These are phyloP conservation scores for Xylaria sp. DNA, from an alignment of 2,329 filamentous ascomycete species.

Conservation along the genomic window DNA sequence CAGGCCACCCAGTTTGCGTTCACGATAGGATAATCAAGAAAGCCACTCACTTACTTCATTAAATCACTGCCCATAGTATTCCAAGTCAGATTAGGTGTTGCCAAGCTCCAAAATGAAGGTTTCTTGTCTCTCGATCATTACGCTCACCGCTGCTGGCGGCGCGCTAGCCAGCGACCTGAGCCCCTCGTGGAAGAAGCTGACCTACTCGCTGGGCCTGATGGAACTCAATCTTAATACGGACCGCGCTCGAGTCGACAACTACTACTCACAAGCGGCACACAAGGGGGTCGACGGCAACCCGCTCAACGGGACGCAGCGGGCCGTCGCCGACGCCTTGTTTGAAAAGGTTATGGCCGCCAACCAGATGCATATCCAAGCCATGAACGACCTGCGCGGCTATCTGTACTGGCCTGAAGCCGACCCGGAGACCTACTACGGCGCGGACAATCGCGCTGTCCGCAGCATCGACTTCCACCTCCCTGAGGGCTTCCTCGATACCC, in stretches of 20 bases:
- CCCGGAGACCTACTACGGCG: slow-evolving; percentile 32
- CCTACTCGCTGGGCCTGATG: slow-evolving; percentile 26
- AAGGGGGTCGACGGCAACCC: slow-evolving; percentile 31
- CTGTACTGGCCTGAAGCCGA: slow-evolving; percentile 32
- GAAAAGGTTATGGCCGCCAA: slow-evolving; percentile 29
- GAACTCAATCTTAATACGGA: slow-evolving; percentile 33
- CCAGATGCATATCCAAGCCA: slow-evolving; percentile 29
- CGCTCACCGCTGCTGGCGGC: background rate
- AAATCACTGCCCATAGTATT: background rate
- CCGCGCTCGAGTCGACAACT: slow-evolving; percentile 24
- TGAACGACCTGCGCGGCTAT: slow-evolving; percentile 34
- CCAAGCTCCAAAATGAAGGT: slow-evolving; percentile 6
- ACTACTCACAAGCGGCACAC: slow-evolving; percentile 16
- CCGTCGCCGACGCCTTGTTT: slow-evolving; percentile 19
- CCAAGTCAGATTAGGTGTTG: background rate
- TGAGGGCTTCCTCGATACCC: slow-evolving; percentile 31
- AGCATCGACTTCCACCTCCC: slow-evolving; percentile 29
- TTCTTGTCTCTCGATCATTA: slow-evolving; percentile 1
- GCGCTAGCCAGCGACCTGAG: slow-evolving; percentile 3
- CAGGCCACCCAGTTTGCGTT: background rate
- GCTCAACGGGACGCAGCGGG: slow-evolving; percentile 28
- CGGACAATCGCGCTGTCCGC: slow-evolving; percentile 1
- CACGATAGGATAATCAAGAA: background rate
- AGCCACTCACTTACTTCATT: background rate
- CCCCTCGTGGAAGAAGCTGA: slow-evolving; percentile 21